Base-by-base conservation (phyloP, 1,284 basidiomycete genomes). In the Rhodotorula sp. region DNA sequence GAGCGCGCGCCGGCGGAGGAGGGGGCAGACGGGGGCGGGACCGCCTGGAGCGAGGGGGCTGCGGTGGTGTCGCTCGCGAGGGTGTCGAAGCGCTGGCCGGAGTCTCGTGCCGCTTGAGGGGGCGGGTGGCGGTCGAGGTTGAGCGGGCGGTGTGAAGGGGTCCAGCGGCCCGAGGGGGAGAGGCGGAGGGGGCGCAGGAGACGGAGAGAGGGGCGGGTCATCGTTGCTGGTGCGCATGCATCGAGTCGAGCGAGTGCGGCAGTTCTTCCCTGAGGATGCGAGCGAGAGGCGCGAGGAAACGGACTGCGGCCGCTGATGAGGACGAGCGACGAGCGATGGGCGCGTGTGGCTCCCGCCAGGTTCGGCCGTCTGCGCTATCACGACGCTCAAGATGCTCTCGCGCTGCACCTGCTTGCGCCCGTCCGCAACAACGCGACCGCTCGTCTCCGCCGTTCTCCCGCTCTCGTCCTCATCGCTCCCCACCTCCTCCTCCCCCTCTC, bases 51-150 rank as follows among this genome's bases (percentile, higher is more conserved):
- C 0, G 57, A 60, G 21, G 64, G 39, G 5, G 46, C 36, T 15
- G 58, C 61, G 21, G 67, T 65, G 1, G 56, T 12, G 25, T 61
- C 68, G 29, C 46, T 66, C 29, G 64, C 64, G 27, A 70, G 64
- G 17, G 69, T 62, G 12, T 57, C 48, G 54, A 70, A 66, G 7
- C 2, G 44, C 29, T 19, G 19, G 9, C 8, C 22, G 44, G 3
- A 56, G 8, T 29, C n/a, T n/a, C 44, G 57, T 17, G 58, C n/a
- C 27, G 39, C 21, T 46, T 21, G 51, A 13, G 61, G 53, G 7
- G 59, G 27, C 7, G 27, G 37, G 50, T 57, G 64, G 2, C 55
- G 56, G 29, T 5, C 32, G 48, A 58, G 64, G 55, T 70, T 59
- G 67, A 69, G 57, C 32, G 55, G 34, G 27, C 27, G 51, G 22